Percentiles rank a stretch among this genome's conserved stretches.
These are phyloP conservation scores for Aspergillus fumigatiaffinis DNA, from an alignment of 2,329 filamentous ascomycete species.

Conservation along the genomic window DNA sequence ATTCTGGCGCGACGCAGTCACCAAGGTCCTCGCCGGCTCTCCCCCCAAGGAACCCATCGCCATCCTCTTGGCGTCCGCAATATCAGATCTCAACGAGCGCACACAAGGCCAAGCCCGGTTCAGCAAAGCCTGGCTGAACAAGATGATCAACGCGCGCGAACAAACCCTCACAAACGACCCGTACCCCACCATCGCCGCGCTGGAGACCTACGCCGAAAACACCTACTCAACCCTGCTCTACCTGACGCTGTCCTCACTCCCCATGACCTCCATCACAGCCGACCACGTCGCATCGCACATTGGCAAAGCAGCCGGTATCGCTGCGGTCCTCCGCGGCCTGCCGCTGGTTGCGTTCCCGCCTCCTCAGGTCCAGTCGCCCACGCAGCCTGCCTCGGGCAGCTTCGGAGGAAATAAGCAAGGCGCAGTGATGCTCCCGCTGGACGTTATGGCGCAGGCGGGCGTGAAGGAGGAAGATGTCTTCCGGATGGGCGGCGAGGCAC, in stretches of 20 bases:
- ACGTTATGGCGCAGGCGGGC: slow-evolving; percentile 78
- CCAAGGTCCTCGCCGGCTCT: slow-evolving; percentile 68
- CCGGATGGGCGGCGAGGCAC: slow-evolving; percentile 70
- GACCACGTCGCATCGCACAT: slow-evolving; percentile 95
- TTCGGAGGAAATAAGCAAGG: slow-evolving; percentile 50
- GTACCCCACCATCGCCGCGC: slow-evolving; percentile 65
- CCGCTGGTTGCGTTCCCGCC: slow-evolving; percentile 80
- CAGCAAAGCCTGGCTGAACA: slow-evolving; percentile 69
- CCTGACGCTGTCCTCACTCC: slow-evolving; percentile 73
- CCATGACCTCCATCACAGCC: slow-evolving; percentile 74
- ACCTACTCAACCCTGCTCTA: slow-evolving; percentile 94
- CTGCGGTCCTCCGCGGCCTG: slow-evolving; percentile 78
- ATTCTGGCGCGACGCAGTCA: slow-evolving; percentile 87
- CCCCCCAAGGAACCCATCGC: slow-evolving; percentile 91
- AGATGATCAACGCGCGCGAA: slow-evolving; percentile 77
- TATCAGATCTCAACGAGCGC: slow-evolving; percentile 53
- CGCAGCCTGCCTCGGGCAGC: slow-evolving; percentile 41
- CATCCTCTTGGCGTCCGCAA: slow-evolving; percentile 70
- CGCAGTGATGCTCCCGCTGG: slow-evolving; percentile 75
- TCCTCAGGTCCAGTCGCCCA: slow-evolving; percentile 54
- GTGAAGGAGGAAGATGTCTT: slow-evolving; percentile 89
- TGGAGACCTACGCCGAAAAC: slow-evolving; percentile 89
- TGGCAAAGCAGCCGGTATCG: slow-evolving; percentile 88
- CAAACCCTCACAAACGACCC: slow-evolving; percentile 79
- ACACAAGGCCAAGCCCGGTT: slow-evolving; percentile 48